These are phyloP conservation scores for Hyaloscypha bicolor DNA, from an alignment of 495 filamentous ascomycete species.

Conservation along the genomic window DNA sequence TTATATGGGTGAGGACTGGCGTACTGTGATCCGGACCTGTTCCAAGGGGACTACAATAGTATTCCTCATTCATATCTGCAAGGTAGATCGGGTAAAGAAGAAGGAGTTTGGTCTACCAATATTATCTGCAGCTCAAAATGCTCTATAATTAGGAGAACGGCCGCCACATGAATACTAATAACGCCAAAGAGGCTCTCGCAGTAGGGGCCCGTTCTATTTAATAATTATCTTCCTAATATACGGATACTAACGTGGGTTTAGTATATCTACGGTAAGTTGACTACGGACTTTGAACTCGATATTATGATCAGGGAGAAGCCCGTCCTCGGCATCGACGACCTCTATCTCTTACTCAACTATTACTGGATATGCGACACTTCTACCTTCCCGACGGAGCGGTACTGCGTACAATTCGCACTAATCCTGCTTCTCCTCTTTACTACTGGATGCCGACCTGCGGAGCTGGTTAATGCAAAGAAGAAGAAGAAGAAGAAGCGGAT, in stretches of 20 bases:
- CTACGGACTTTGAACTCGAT: constrained; percentile 32
- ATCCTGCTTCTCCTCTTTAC: constrained; percentile 25
- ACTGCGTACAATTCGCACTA: constrained; percentile 27
- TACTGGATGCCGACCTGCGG: constrained; percentile 25
- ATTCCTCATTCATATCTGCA: constrained; percentile 33
- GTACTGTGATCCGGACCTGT: constrained; percentile 26
- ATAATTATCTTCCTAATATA: constrained; percentile 10
- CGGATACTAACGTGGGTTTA: constrained; percentile 25
- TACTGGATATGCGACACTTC: constrained; percentile 35
- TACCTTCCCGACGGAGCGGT: constrained; percentile 31
- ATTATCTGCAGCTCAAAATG: constrained; percentile 36
- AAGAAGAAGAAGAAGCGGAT: constrained; percentile 4
- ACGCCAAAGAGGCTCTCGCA: constrained; percentile 37
- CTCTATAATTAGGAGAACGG: constrained; percentile 30
- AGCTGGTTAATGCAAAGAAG: constrained; percentile 26
- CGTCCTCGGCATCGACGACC: constrained; percentile 34
- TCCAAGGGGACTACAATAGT: constrained; percentile 34
- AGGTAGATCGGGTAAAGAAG: constrained; percentile 30
- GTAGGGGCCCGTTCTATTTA: constrained; percentile 33
- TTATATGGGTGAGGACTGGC: not conserved
- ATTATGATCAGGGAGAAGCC: constrained; percentile 33
- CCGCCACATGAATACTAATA: constrained; percentile 33
- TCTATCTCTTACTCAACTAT: constrained; percentile 33
- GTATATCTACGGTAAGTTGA: constrained; percentile 34
- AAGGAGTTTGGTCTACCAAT: constrained; percentile 28